These are phyloP conservation scores for Otatea glauca DNA, from an alignment of 176 grass and related monocot species.

Conservation along the genomic window DNA sequence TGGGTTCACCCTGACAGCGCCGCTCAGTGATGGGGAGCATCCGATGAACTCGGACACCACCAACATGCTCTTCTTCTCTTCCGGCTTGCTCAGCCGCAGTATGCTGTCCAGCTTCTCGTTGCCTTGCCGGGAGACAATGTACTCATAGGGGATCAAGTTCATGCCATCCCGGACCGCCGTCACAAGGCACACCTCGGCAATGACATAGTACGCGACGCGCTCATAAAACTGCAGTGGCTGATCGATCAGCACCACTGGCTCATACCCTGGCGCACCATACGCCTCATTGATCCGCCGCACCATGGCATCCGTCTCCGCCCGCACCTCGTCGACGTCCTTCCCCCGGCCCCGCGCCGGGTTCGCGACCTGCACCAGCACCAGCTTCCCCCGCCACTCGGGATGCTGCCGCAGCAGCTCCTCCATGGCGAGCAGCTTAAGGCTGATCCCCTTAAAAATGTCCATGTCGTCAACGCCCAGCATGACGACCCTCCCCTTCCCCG, in stretches of 20 bases:
- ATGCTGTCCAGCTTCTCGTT: conserved; percentile 25
- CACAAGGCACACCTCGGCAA: conserved; percentile 64
- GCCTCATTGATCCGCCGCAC: conserved; percentile 55
- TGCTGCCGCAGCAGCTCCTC: conserved; percentile 60
- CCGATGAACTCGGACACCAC: conserved; percentile 66
- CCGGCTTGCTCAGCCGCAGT: conserved; percentile 20
- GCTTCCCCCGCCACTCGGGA: conserved; percentile 55
- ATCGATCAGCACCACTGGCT: conserved; percentile 57
- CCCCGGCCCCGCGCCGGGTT: conserved; percentile 59
- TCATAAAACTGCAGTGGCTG: conserved; percentile 59
- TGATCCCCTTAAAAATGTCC: conserved; percentile 77
- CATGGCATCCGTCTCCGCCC: conserved; percentile 41
- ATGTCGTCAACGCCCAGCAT: conserved; percentile 67
- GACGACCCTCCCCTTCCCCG: conserved; percentile 37
- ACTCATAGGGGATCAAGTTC: conserved; percentile 70
- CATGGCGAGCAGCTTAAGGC: conserved; percentile 64
- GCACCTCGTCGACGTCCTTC: conserved; percentile 60
- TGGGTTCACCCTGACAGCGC: conserved; percentile 61
- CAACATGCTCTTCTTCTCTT: conserved; percentile 54
- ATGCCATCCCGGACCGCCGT: conserved; percentile 69
- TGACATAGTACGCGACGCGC: conserved; percentile 58
- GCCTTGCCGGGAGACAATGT: conserved; percentile 58
- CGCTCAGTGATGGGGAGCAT: conserved; percentile 68
- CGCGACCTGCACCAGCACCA: conserved; percentile 61
- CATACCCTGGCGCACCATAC: conserved; percentile 47